A percentile compares a stretch with the other conserved stretches of the same genome.
Conservation (phyloP, 768 basidiomycete species). For the Phanerodontia chrysosporium region DNA sequence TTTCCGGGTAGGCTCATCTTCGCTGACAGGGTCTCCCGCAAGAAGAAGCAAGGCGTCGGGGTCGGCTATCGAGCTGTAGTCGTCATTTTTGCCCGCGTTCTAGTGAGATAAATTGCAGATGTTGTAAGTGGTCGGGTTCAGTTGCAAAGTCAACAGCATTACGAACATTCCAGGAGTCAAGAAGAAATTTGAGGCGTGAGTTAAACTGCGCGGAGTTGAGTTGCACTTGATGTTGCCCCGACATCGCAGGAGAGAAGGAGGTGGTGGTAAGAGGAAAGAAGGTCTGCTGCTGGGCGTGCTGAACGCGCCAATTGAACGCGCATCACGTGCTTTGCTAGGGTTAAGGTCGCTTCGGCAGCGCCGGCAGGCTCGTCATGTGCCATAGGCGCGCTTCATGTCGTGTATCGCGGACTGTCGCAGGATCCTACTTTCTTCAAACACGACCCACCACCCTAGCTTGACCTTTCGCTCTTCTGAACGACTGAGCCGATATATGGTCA, state of each 20-base stretch:
- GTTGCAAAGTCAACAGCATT: neutral
- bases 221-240: constrained; percentile 55
- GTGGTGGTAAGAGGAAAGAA: constrained; percentile 10
- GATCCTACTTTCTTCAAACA: no score
- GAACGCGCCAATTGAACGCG: constrained; percentile 16
- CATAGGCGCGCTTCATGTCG: neutral
- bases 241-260: constrained; percentile 16
- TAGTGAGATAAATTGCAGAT: constrained; percentile 21
- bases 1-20: constrained; percentile 89
- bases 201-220: constrained; percentile 47
- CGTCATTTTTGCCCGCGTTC: constrained; percentile 67
- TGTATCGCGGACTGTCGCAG: no score
- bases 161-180: constrained; percentile 34
- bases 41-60: constrained; percentile 66
- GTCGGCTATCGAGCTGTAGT: constrained; percentile 63
- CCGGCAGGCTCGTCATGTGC: neutral
- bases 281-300: constrained; percentile 1
- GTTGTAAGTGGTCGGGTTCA: neutral
- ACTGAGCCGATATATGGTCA: neutral
- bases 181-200: constrained; percentile 24
- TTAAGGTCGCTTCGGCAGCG: constrained; percentile 3
- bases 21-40: constrained; percentile 74
- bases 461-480: neutral
- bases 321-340: constrained; percentile 8
- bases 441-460: neutral